phyloP scores from a whole-genome alignment of 2,329 filamentous ascomycete species.

The Macrophomina phaseolina region DNA sequence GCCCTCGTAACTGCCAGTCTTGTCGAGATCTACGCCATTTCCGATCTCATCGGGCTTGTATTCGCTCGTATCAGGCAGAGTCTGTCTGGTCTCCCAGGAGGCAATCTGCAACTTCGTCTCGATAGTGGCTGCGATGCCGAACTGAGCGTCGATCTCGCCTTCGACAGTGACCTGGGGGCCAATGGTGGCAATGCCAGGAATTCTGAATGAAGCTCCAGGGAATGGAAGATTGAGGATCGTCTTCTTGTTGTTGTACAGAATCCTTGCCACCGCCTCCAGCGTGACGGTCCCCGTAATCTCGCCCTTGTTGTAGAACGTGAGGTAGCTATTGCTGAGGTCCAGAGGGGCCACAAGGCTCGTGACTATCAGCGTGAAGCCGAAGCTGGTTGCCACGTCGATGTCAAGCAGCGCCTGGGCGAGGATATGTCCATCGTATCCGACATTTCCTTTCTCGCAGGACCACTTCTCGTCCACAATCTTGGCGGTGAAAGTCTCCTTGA shows the following conservation, averaged over 20 bases:
- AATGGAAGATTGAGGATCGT: not conserved
- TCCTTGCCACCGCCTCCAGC: conserved; percentile 36
- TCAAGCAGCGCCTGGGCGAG: conserved; percentile 32
- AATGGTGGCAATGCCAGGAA: not conserved
- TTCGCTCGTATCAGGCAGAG: not conserved
- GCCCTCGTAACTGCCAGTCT: not conserved
- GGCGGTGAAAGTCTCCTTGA: conserved; percentile 34
- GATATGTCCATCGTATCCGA: conserved; percentile 30
- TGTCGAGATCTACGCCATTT: not conserved
- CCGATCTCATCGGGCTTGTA: not conserved
- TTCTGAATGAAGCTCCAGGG: not conserved
- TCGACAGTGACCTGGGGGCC: not conserved
- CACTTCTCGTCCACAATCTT: conserved; percentile 35
- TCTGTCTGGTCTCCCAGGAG: not conserved
- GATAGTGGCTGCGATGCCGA: not conserved
- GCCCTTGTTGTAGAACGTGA: conserved; percentile 37
- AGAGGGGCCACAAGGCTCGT: conserved; percentile 32
- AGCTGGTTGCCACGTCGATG: conserved; percentile 35
- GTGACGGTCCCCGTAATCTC: conserved; percentile 35
- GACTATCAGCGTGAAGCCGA: conserved; percentile 38
- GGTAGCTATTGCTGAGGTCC: conserved; percentile 36
- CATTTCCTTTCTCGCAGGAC: conserved; percentile 29
- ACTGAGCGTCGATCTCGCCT: not conserved
- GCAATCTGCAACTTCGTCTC: conserved; percentile 6
- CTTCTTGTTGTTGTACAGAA: conserved; percentile 22